Evolutionary conservation across 805 yeast species (phyloP).

Genomic region (Kodamaea neixiangensis): DNA sequence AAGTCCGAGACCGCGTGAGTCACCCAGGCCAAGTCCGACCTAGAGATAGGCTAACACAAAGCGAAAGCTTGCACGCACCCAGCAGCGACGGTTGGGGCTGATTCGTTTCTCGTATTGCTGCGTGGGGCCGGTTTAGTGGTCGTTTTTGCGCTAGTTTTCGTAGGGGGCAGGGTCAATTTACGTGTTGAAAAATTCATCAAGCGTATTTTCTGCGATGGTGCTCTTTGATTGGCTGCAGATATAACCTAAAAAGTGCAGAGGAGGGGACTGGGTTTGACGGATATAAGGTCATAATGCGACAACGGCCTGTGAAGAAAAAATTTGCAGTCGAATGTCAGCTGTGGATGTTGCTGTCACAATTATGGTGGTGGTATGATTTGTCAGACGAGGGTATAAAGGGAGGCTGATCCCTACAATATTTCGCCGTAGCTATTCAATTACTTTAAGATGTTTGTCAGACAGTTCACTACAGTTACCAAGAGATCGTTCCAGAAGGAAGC

Average conservation of each 20-base stretch:
- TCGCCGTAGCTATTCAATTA: constrained; percentile 5
- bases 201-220: background rate
- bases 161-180: background rate
- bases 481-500: constrained; percentile 32
- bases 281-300: background rate
- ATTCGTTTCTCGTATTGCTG: background rate
- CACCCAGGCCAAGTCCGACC: background rate
- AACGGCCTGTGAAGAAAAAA: background rate
- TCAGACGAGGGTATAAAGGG: constrained; percentile 7
- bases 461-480: constrained; percentile 22
- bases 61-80: background rate
- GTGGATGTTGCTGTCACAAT: background rate
- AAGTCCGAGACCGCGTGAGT: constrained; percentile 16
- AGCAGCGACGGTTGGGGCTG: background rate
- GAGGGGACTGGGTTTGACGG: background rate
- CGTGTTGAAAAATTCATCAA: background rate
- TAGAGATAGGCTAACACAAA: background rate
- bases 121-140: background rate
- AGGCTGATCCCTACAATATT: background rate
- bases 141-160: background rate
- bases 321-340: background rate
- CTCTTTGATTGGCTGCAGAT: background rate
- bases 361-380: background rate
- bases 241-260: background rate
- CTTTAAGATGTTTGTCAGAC: constrained; percentile 18